Conservation (phyloP, 768 basidiomycete species). For the Lentinula aciculospora region DNA sequence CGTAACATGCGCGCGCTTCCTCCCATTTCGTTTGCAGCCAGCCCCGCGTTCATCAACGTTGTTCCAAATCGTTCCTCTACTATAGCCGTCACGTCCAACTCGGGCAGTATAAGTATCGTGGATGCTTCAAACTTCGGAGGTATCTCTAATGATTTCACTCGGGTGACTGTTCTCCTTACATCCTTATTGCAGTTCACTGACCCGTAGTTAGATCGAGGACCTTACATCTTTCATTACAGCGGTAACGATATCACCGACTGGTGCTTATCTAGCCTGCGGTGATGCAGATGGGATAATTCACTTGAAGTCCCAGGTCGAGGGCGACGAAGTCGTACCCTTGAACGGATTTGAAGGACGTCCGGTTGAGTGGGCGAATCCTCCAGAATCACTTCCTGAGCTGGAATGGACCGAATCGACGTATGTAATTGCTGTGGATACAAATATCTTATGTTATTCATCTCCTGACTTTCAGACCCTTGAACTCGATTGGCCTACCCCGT, state of each 20-base stretch:
- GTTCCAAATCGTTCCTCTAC: constrained; percentile 73
- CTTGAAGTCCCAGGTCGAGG: constrained; percentile 68
- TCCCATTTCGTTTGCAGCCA: constrained; percentile 82
- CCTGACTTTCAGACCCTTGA: constrained; percentile 63
- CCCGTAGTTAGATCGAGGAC: constrained; percentile 44
- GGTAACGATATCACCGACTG: constrained; percentile 77
- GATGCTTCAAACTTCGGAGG: constrained; percentile 67
- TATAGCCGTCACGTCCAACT: constrained; percentile 69
- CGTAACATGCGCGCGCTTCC: constrained; percentile 78
- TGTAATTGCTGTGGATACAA: constrained; percentile 17
- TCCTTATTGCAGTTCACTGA: not conserved
- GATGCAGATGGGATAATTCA: constrained; percentile 84
- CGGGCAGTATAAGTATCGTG: constrained; percentile 81
- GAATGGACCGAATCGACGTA: constrained; percentile 84
- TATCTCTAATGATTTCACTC: constrained; percentile 71
- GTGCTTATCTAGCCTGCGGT: constrained; percentile 90
- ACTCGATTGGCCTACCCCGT: constrained; percentile 82
- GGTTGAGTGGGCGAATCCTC: constrained; percentile 77
- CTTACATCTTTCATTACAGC: constrained; percentile 73
- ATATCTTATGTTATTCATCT: not conserved
- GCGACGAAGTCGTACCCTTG: constrained; percentile 58
- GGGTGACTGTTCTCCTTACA: constrained; percentile 37
- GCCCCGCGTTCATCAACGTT: constrained; percentile 80
- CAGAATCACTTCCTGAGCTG: constrained; percentile 62
- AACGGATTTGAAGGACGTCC: constrained; percentile 89